Percentiles rank a stretch among this genome's conserved stretches.
phyloP scores from a whole-genome alignment of 495 filamentous ascomycete species.

The Daldinia decipiens region DNA sequence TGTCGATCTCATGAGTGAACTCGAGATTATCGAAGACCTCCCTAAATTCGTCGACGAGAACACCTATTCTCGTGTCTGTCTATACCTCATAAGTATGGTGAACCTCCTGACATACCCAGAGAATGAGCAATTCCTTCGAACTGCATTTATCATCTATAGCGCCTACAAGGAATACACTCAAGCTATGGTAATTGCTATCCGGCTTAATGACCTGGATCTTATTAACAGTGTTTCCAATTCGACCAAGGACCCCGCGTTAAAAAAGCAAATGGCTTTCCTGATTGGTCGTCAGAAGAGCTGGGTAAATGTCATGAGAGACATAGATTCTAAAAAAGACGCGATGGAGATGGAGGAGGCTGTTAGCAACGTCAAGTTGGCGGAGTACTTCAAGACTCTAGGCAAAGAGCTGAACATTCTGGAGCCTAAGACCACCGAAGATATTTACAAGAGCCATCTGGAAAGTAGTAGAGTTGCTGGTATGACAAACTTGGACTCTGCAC shows the following conservation, averaged over 20 bases:
- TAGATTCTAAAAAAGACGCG: conserved; percentile 64
- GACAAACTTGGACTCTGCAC: conserved; percentile 93
- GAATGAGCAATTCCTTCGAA: conserved; percentile 91
- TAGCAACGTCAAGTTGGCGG: conserved; percentile 85
- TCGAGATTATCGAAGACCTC: conserved; percentile 96
- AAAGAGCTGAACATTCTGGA: conserved; percentile 98
- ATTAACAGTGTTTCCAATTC: conserved; percentile 82
- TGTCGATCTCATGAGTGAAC: conserved; percentile 93
- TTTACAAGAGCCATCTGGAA: conserved; percentile 99
- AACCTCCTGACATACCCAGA: conserved; percentile 96
- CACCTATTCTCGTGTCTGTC: conserved; percentile 89
- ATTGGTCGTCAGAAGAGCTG: conserved; percentile 91
- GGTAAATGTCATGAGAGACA: conserved; percentile 71
- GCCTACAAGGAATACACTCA: conserved; percentile 90
- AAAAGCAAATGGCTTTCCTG: conserved; percentile 94
- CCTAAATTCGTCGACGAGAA: conserved; percentile 90
- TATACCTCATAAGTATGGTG: conserved; percentile 99
- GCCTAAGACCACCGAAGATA: conserved; percentile 96
- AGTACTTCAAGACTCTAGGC: conserved; percentile 91
- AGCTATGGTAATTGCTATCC: conserved; percentile 92
- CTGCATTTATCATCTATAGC: conserved; percentile 91
- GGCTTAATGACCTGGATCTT: conserved; percentile 84
- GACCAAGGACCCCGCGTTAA: conserved; percentile 81
- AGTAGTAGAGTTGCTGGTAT: conserved; percentile 89
- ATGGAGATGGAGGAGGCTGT: conserved; percentile 80